Evolutionary conservation across 2,329 filamentous ascomycete species (phyloP).

Genomic region (Samsoniella hepiali): DNA sequence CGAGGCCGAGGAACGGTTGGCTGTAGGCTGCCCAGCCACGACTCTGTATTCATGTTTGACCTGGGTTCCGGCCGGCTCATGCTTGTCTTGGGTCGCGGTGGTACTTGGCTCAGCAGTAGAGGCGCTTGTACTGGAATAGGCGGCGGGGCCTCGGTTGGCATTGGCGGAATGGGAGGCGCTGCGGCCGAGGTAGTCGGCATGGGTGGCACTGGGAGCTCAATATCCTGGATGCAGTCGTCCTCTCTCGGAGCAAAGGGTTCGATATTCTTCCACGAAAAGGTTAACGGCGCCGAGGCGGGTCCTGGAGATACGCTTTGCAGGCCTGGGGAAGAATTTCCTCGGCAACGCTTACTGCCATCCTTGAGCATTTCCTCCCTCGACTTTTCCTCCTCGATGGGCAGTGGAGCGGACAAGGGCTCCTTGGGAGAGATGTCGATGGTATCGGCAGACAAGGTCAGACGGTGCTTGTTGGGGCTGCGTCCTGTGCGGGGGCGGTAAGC

Average conservation of each 20-base stretch:
- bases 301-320: slow-evolving; percentile 54
- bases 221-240: background rate
- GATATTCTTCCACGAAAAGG: slow-evolving; percentile 53
- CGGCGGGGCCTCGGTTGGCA: slow-evolving; percentile 12
- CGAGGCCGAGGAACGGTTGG: slow-evolving; percentile 5
- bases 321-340: slow-evolving; percentile 53
- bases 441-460: slow-evolving; percentile 58
- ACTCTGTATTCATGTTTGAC: background rate
- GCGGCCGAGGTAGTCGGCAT: background rate
- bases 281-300: slow-evolving; percentile 65
- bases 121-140: slow-evolving; percentile 22
- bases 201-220: background rate
- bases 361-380: slow-evolving; percentile 38
- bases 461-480: slow-evolving; percentile 58
- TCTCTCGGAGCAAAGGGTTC: slow-evolving; percentile 8
- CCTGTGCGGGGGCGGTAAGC: slow-evolving; percentile 49
- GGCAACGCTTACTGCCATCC: slow-evolving; percentile 43
- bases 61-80: slow-evolving; percentile 22
- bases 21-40: slow-evolving; percentile 1
- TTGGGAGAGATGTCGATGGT: slow-evolving; percentile 50
- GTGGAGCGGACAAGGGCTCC: slow-evolving; percentile 59
- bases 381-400: slow-evolving; percentile 53
- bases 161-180: slow-evolving; percentile 16
- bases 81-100: slow-evolving; percentile 37
- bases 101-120: slow-evolving; percentile 24